These are phyloP conservation scores for Neopestalotiopsis sp. DNA, from an alignment of 2,329 filamentous ascomycete genomes.

Conservation along the genomic window DNA sequence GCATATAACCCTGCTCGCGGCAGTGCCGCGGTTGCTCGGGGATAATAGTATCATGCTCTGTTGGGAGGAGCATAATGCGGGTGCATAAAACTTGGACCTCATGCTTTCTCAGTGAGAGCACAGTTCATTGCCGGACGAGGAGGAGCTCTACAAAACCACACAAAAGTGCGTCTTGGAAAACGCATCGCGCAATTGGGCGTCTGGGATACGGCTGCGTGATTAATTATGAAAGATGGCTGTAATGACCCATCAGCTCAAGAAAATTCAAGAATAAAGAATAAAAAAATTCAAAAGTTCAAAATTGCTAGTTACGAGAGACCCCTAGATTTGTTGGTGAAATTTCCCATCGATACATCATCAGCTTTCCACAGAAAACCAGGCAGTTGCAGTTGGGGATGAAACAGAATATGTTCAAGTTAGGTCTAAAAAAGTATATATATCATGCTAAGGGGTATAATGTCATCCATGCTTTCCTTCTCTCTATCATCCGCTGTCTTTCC, in stretches of 20 bases:
- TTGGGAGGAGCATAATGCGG: too few species aligned
- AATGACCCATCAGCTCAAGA: not conserved
- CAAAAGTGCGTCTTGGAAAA: not conserved
- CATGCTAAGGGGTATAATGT: slow-evolving; percentile 1
- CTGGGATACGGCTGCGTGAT: not conserved
- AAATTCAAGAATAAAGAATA: not conserved
- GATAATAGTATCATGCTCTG: too few species aligned
- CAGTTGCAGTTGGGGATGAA: not conserved
- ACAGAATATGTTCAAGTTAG: not conserved
- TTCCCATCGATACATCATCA: too few species aligned
- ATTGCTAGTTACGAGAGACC: not conserved
- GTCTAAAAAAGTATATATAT: not conserved
- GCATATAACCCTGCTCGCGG: too few species aligned
- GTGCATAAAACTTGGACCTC: too few species aligned
- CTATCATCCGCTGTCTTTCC: not conserved
- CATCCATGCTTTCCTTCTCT: not conserved
- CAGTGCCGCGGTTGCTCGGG: too few species aligned
- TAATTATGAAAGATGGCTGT: not conserved
- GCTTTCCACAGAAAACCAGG: too few species aligned
- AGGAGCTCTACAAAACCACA: not conserved
- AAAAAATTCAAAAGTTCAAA: not conserved
- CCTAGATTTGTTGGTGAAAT: too few species aligned
- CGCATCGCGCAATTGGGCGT: slow-evolving; percentile 19
- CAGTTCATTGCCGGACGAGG: not conserved
- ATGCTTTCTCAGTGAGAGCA: not conserved